These are phyloP conservation scores for Phlyctochytrium planicorne DNA, from an alignment of 192 early-diverging fungal species.

Conservation along the genomic window DNA sequence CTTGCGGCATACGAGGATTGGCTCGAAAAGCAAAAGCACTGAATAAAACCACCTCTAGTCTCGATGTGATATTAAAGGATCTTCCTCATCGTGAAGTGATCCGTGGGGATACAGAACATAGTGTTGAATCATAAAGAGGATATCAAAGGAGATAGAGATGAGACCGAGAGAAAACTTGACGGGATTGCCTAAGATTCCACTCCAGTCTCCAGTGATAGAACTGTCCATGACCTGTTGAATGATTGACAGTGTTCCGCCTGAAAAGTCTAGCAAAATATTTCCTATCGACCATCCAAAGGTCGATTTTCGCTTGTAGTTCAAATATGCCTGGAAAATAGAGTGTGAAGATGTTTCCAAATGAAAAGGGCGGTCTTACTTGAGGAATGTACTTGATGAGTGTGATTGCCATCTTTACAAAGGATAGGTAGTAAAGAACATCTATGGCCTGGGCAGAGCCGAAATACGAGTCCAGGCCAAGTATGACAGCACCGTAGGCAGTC, in stretches of 20 bases:
- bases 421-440: conserved; percentile 70
- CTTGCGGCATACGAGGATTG: conserved; percentile 86
- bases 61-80: background rate
- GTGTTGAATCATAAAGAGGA: conserved; percentile 81
- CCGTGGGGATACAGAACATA: conserved; percentile 66
- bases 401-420: conserved; percentile 75
- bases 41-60: conserved; percentile 8
- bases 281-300: conserved; percentile 90
- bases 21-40: conserved; percentile 64
- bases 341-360: background rate
- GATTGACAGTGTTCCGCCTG: conserved; percentile 77
- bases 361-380: conserved; percentile 39
- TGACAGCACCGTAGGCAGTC: conserved; percentile 30
- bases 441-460: conserved; percentile 1
- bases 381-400: conserved; percentile 69
- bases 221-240: conserved; percentile 74
- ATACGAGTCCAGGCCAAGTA: conserved; percentile 24
- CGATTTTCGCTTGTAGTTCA: conserved; percentile 72
- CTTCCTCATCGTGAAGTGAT: background rate
- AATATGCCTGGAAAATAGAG: conserved; percentile 40
- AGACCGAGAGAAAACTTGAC: conserved; percentile 73
- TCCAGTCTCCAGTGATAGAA: conserved; percentile 56
- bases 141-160: conserved; percentile 75
- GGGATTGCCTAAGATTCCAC: conserved; percentile 50
- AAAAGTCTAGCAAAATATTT: conserved; percentile 85